Evolutionary conservation across 441 rosid genomes (phyloP).

Genomic region (Kokia cookei): DNA sequence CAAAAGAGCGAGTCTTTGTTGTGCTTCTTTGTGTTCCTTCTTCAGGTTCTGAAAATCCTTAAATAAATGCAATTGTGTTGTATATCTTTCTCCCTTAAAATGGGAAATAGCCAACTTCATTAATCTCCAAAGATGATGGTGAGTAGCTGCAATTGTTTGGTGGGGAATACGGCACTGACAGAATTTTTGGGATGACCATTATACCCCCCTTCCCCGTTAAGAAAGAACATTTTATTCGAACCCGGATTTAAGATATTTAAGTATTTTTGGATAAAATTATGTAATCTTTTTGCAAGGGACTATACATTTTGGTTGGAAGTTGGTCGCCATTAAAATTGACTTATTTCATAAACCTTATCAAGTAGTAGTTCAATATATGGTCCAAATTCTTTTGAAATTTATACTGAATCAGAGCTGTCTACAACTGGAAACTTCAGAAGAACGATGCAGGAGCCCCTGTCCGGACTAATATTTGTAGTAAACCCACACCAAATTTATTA

Average conservation of each 20-base stretch:
- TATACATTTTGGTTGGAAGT: neutral
- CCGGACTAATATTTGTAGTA: too few species aligned
- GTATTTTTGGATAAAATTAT: too few species aligned
- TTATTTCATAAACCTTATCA: neutral
- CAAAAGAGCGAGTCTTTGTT: neutral
- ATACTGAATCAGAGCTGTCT: too few species aligned
- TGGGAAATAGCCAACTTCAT: neutral
- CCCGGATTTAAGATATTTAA: too few species aligned
- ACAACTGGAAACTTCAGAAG: too few species aligned
- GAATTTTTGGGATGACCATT: neutral
- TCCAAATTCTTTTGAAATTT: neutral
- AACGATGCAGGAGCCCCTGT: too few species aligned
- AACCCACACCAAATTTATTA: too few species aligned
- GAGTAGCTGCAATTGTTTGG: neutral
- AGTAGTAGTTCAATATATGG: neutral
- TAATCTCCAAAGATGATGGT: neutral
- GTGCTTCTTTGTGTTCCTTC: neutral
- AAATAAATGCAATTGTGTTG: neutral
- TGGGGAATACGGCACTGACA: neutral
- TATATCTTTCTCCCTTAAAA: neutral
- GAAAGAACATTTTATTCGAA: too few species aligned
- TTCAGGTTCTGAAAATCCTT: neutral
- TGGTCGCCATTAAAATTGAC: neutral
- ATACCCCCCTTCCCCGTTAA: neutral
- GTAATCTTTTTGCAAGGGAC: too few species aligned